A percentile compares a stretch with the other conserved stretches of the same genome.
These are phyloP conservation scores for Fraxinus americana DNA, from an alignment of 257 asterid genomes.

Conservation along the genomic window DNA sequence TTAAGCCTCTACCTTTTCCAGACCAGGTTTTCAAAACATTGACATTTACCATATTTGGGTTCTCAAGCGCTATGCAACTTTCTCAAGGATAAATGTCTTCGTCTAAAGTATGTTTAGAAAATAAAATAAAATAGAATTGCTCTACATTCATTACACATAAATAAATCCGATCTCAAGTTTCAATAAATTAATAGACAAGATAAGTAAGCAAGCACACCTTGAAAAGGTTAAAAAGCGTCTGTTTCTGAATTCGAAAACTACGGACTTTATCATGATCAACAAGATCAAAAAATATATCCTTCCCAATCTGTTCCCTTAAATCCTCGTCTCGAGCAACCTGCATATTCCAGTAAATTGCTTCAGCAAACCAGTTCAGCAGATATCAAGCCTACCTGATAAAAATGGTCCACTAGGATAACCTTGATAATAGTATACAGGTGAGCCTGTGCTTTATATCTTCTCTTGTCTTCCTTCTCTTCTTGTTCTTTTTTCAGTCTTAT, in stretches of 20 bases:
- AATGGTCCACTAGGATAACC: conserved; percentile 43
- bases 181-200: conserved; percentile 19
- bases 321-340: conserved; percentile 99
- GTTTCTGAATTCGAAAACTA: conserved; percentile 92
- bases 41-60: neutral
- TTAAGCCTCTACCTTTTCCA: neutral
- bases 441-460: conserved; percentile 91
- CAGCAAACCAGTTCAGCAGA: conserved; percentile 21
- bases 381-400: conserved; percentile 11
- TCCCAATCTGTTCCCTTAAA: conserved; percentile 87
- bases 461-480: conserved; percentile 96
- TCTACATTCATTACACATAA: neutral
- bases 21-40: neutral
- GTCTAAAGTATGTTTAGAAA: neutral
- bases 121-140: neutral
- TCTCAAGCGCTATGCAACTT: neutral
- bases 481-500: conserved; percentile 93
- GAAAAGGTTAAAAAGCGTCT: conserved; percentile 73
- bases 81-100: neutral
- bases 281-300: conserved; percentile 86
- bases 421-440: conserved; percentile 95
- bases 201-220: conserved; percentile 55
- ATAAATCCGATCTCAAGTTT: neutral
- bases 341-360: conserved; percentile 27
- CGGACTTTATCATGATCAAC: conserved; percentile 98